These are phyloP conservation scores for Galerina sulciceps DNA, from an alignment of 768 basidiomycete species.

Conservation along the genomic window DNA sequence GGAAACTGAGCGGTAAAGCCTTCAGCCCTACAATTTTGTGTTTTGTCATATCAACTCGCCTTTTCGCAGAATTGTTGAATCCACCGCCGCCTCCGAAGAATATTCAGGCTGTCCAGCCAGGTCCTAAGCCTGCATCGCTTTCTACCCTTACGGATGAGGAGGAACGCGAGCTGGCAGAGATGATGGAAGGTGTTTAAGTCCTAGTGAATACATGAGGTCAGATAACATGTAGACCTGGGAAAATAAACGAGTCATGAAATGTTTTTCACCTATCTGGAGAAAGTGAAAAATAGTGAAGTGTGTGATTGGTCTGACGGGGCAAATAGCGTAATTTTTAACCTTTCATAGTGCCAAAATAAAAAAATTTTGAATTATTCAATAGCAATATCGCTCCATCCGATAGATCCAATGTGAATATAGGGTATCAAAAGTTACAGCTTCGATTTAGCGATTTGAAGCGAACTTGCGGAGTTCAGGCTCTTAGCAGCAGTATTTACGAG, in stretches of 20 bases:
- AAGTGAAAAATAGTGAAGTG: no score
- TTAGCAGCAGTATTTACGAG: slow-evolving; percentile 72
- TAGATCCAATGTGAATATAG: background rate
- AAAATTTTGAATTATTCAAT: background rate
- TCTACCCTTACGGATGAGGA: slow-evolving; percentile 82
- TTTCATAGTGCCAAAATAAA: background rate
- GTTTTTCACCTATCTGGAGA: no score
- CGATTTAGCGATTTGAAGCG: slow-evolving; percentile 45
- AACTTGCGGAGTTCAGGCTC: slow-evolving; percentile 51
- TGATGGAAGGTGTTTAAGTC: slow-evolving; percentile 44
- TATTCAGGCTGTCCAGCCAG: background rate
- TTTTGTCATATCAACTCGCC: background rate
- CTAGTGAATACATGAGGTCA: background rate
- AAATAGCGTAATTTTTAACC: no score
- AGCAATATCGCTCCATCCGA: background rate
- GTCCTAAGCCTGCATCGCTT: slow-evolving; percentile 11
- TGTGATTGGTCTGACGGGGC: no score
- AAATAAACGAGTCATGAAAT: no score
- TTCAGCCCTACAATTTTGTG: background rate
- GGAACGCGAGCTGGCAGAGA: slow-evolving; percentile 84
- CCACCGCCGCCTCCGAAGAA: slow-evolving; percentile 25
- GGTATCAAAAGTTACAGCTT: slow-evolving; percentile 55
- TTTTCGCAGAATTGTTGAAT: slow-evolving; percentile 42
- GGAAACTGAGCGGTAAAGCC: slow-evolving; percentile 70
- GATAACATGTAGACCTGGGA: no score